Conservation (phyloP, 2,329 filamentous ascomycete genomes). For the Arachnopeziza araneosa region DNA sequence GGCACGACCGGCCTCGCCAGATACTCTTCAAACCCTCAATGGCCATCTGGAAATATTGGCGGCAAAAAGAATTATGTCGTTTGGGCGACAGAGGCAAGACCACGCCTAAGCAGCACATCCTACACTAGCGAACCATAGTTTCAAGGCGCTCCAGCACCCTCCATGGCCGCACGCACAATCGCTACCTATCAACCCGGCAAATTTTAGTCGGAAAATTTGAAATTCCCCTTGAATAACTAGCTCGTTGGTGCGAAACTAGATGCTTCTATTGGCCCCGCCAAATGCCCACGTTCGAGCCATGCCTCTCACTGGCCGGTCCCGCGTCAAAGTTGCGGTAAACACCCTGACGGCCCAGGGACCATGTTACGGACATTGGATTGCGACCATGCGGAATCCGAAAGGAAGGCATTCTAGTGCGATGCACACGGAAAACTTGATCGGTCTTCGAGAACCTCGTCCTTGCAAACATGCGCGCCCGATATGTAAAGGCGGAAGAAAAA, state of each 20-base stretch:
- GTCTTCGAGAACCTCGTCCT: background rate
- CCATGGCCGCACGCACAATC: background rate
- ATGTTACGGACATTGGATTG: background rate
- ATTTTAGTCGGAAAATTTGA: background rate
- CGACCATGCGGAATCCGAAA: background rate
- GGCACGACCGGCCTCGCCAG: background rate
- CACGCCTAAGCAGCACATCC: background rate
- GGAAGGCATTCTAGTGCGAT: background rate
- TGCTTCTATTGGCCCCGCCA: background rate
- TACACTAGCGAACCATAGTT: background rate
- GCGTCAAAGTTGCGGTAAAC: background rate
- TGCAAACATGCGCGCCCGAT: background rate
- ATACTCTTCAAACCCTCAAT: background rate
- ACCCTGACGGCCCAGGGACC: background rate
- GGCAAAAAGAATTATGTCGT: background rate
- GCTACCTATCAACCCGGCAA: background rate
- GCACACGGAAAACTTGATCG: background rate
- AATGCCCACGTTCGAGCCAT: background rate
- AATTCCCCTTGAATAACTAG: background rate
- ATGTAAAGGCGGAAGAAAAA: background rate
- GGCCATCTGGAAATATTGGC: background rate
- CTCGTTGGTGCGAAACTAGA: background rate
- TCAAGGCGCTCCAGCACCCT: background rate
- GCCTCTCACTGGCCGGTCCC: background rate
- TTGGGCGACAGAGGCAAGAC: background rate